Evolutionary conservation across 495 filamentous ascomycete species (phyloP), one percentile per base, ranked within the genome.

Genomic region (Darksidea phi): DNA sequence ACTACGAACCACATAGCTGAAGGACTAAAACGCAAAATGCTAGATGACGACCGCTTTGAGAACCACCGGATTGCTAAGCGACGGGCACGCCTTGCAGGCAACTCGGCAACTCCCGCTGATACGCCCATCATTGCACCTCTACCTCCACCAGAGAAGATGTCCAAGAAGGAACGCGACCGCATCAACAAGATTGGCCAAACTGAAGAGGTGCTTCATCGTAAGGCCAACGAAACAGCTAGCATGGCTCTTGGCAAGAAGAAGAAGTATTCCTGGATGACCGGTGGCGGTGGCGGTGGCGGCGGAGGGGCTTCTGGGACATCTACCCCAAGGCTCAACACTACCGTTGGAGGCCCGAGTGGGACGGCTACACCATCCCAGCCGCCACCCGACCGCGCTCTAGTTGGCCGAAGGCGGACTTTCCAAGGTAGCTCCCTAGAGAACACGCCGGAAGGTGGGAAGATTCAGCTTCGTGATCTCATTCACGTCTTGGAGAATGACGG

Each of bases 381-480:
- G 2, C 48, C 23, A 6, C 23, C 50, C 10, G 66, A 69, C 43
- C 36, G 18, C 70, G 74, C 0, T 71, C 72, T 43, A 67, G 72
- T 50, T 62, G 82, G 50, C 13, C 49, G 41, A 23, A 59, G 66
- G 38, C 24, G 57, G 13, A 66, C 52, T 32, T 72, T 85, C 28
- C 28, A 32, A 47, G 88, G 88, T 6, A 76, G 77, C 15, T 85
- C 81, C 77, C 76, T 83, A 21, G 87, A 91, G 66, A 82, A 84
- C 67, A 76, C 76, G 0, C 78, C 82, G 24, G 79, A 79, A 58
- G 86, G 86, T 1, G 77, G 76, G 54, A 82, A 80, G 15, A 81
- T 91, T n/a, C 86, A 90, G 72, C 73, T 88, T 48, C 74, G 88
- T 21, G 88, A 91, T 72, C 84, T 83, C 81, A 68, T 89, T 7